These are phyloP conservation scores for Apostasia shenzhenica DNA, from an alignment of 106 monocot genomes.

Conservation along the genomic window DNA sequence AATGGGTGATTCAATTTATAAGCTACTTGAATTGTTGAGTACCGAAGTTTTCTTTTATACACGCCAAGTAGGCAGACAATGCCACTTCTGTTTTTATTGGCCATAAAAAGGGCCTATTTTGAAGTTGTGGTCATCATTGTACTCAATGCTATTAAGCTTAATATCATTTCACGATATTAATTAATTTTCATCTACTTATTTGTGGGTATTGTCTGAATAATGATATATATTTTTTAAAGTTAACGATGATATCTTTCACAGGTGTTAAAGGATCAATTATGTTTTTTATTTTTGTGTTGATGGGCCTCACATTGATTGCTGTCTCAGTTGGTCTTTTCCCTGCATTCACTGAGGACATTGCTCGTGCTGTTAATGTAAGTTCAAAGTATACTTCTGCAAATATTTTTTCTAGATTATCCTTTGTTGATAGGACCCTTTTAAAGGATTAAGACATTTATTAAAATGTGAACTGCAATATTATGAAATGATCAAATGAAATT, in stretches of 20 bases:
- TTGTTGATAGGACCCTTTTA: too few relatives aligned
- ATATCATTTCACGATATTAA: neutral
- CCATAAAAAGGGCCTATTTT: too few relatives aligned
- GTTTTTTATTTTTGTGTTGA: conserved; percentile 31
- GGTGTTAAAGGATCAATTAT: conserved; percentile 53
- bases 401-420: too few relatives aligned
- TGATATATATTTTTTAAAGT: neutral
- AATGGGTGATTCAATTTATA: too few relatives aligned
- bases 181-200: conserved; percentile 1
- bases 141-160: neutral
- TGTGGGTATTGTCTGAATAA: conserved; percentile 4
- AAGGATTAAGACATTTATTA: too few relatives aligned
- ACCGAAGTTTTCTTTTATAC: too few relatives aligned
- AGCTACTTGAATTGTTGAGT: too few relatives aligned
- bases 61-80: too few relatives aligned
- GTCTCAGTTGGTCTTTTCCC: conserved; percentile 52
- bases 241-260: conserved; percentile 13
- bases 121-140: neutral
- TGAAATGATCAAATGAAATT: too few relatives aligned
- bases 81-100: too few relatives aligned
- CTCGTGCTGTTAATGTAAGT: conserved; percentile 79
- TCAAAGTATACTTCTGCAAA: neutral
- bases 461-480: too few relatives aligned
- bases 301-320: conserved; percentile 44
- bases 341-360: conserved; percentile 61